Evolutionary conservation across 805 yeast genomes (phyloP), one percentile per base, ranked within the genome.

Genomic region (Candida railenensis): DNA sequence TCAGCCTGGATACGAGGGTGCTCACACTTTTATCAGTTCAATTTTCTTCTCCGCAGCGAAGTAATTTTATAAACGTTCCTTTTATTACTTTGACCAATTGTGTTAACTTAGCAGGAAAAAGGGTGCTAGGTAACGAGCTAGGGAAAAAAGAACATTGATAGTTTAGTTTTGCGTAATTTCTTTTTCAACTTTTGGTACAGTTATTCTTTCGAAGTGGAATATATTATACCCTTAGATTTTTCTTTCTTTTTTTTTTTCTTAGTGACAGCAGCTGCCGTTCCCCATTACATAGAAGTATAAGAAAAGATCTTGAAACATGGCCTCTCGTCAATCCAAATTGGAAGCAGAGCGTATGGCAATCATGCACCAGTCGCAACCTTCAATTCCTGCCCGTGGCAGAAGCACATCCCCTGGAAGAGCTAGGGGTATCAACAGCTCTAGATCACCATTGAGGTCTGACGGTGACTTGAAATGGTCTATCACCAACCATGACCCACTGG

Each of bases 401-500:
- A 68, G 74, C 11, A 49, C 46, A 18, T 67, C 73, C 7, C 76
- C 76, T 4, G 49, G 64, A 2, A 50, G 57, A 9, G 48, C 61
- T 2, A 62, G 62, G 19, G 57, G 53, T 37, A 55, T 56, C 39
- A 55, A 63, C 39, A 55, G 76, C 36, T 67, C 74, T 16, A 61
- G 68, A 15, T 67, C 73, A 14, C 53, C 59, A 5, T 65, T 61
- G 58, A 63, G 63, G 36, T 73, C 68, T 42, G 75, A 60, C 46
- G 72, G 70, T 49, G 78, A 74, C 34, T 56, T 79, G 46, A 78
- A 77, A 53, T 85, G 86, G 82, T 78, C 87, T 0, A 82, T 87
- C 37, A 74, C 87, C 41, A 77, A 79, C 45, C 87, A 82, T 54
- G 91, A 87, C 55, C 95, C 95, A 0, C 82, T 83, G 51, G 86